These are phyloP conservation scores for Hypoxylon sp. DNA, from an alignment of 2,329 filamentous ascomycete genomes.

Conservation along the genomic window DNA sequence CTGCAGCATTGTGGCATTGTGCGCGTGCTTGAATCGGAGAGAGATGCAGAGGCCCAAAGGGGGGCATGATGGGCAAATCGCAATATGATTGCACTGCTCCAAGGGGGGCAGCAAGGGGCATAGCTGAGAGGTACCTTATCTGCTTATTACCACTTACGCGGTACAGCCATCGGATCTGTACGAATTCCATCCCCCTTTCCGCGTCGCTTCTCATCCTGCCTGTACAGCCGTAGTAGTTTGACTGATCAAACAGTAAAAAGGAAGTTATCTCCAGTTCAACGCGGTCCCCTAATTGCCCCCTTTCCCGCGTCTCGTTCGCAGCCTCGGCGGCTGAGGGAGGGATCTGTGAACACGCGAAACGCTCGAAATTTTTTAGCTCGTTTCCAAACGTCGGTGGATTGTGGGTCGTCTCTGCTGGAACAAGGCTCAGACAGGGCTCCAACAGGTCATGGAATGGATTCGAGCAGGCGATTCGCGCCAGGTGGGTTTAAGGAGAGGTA, in stretches of 20 bases:
- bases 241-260: too few species aligned
- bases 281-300: background rate
- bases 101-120: too few species aligned
- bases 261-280: background rate
- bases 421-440: too few species aligned
- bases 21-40: conserved; percentile 30
- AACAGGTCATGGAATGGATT: too few species aligned
- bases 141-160: too few species aligned
- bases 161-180: too few species aligned
- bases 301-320: conserved; percentile 14
- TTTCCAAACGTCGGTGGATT: conserved; percentile 18
- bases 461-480: conserved; percentile 10
- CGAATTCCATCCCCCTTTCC: too few species aligned
- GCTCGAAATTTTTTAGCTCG: conserved; percentile 20
- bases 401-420: conserved; percentile 9
- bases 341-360: conserved; percentile 30
- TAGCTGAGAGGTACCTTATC: too few species aligned
- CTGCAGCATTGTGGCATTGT: conserved; percentile 21
- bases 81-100: too few species aligned
- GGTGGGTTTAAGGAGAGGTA: too few species aligned
- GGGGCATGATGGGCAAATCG: conserved; percentile 28
- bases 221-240: too few species aligned
- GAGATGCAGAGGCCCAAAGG: conserved; percentile 25
- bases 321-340: conserved; percentile 6
- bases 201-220: too few species aligned